phyloP scores from a whole-genome alignment of 306 rosid species.

The Prunus padus region DNA sequence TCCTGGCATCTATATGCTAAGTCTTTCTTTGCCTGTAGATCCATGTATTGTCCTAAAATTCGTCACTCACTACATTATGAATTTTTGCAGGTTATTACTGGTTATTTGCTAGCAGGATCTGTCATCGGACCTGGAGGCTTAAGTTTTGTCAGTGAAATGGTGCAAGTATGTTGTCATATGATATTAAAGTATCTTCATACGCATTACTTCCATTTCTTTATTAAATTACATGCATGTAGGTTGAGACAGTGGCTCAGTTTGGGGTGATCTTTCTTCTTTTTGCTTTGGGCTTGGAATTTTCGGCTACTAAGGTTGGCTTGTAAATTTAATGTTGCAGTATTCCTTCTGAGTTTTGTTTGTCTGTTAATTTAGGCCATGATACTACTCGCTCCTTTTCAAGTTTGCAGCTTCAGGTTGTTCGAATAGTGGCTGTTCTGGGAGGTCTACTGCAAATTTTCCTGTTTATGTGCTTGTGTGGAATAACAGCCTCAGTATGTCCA shows the following conservation, averaged over 20 bases:
- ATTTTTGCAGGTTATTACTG: slow-evolving; percentile 71
- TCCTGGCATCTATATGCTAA: neutral
- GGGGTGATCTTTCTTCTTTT: slow-evolving; percentile 97
- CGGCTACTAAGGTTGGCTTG: slow-evolving; percentile 69
- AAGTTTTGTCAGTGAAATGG: slow-evolving; percentile 96
- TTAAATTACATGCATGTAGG: slow-evolving; percentile 44
- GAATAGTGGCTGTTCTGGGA: slow-evolving; percentile 94
- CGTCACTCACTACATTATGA: slow-evolving; percentile 20
- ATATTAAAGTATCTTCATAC: neutral
- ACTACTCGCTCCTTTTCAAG: slow-evolving; percentile 22
- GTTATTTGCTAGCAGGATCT: slow-evolving; percentile 93
- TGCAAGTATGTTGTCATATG: slow-evolving; percentile 66
- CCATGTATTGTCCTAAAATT: neutral
- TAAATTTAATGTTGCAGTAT: slow-evolving; percentile 17
- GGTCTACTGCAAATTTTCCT: slow-evolving; percentile 90
- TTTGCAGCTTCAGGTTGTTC: slow-evolving; percentile 84
- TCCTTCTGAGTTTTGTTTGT: slow-evolving; percentile 20
- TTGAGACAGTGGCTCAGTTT: slow-evolving; percentile 99
- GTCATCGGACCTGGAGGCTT: slow-evolving; percentile 92
- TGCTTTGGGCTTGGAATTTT: slow-evolving; percentile 92
- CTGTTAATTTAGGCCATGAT: slow-evolving; percentile 20
- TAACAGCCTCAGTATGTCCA: slow-evolving; percentile 75
- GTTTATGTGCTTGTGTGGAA: slow-evolving; percentile 91
- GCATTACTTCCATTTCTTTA: neutral
- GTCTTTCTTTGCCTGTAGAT: slow-evolving; percentile 15